A percentile compares a stretch with the other conserved stretches of the same genome.
Conservation (phyloP, 75 land plant species). For the Gnetum montanum region DNA sequence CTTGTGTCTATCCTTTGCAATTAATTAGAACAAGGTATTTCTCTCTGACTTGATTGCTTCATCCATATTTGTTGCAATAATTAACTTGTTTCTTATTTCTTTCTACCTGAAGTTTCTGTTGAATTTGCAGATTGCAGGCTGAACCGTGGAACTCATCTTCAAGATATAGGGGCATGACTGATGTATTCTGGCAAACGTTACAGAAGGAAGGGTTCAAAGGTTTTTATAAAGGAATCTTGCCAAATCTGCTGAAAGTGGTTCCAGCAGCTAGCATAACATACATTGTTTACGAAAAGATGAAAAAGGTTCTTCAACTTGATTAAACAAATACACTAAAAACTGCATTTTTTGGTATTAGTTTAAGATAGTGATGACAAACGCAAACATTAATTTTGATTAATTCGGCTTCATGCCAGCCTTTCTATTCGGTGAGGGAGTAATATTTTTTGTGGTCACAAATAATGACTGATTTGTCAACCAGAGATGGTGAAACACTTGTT, state of each 20-base stretch:
- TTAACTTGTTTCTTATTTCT: neutral
- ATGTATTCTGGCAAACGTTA: conserved; percentile 62
- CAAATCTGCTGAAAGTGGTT: conserved; percentile 82
- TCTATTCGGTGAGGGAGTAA: too few relatives aligned
- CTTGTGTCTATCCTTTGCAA: conserved; percentile 90
- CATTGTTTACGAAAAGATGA: conserved; percentile 76
- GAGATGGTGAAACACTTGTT: too few relatives aligned
- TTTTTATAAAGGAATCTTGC: conserved; percentile 79
- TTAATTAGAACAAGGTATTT: conserved; percentile 75
- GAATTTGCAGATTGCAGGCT: conserved; percentile 66
- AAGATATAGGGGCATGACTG: conserved; percentile 60
- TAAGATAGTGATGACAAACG: neutral
- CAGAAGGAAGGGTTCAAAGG: conserved; percentile 57
- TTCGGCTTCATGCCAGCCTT: too few relatives aligned
- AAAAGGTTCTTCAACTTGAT: conserved; percentile 46
- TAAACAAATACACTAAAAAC: conserved; percentile 3
- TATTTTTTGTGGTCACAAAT: too few relatives aligned
- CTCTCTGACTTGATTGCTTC: too few relatives aligned
- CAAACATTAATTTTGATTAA: too few relatives aligned
- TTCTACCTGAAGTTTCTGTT: neutral
- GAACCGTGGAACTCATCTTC: conserved; percentile 30
- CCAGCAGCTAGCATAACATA: conserved; percentile 95
- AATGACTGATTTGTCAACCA: too few relatives aligned
- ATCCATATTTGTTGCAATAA: too few relatives aligned
- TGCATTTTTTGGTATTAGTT: neutral